Conservation (phyloP, 768 basidiomycete genomes). For the Lepiota brunneoincarnata region DNA sequence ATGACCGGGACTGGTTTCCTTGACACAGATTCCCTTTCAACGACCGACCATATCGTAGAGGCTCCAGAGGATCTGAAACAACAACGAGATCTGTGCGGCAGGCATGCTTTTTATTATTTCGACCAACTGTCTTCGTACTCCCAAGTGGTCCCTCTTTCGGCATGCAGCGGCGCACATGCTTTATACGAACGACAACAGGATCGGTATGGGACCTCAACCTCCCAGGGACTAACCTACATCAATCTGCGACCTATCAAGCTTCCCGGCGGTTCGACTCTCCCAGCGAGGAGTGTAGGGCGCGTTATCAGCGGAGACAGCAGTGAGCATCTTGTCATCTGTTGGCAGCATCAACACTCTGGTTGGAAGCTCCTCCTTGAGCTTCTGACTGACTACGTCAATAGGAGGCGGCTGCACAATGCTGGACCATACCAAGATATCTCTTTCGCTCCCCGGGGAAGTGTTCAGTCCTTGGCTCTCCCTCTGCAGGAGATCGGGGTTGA, state of each 20-base stretch:
- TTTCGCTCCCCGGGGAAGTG: slow-evolving; percentile 43
- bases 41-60: slow-evolving; percentile 38
- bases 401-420: slow-evolving; percentile 41
- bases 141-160: slow-evolving; percentile 61
- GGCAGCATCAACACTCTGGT: slow-evolving; percentile 81
- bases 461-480: slow-evolving; percentile 34
- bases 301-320: slow-evolving; percentile 71
- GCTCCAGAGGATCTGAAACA: slow-evolving; percentile 30
- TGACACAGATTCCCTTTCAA: slow-evolving; percentile 67
- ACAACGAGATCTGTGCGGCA: slow-evolving; percentile 53
- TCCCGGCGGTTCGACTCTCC: slow-evolving; percentile 74
- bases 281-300: slow-evolving; percentile 62
- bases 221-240: slow-evolving; percentile 52
- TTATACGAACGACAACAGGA: slow-evolving; percentile 69
- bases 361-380: slow-evolving; percentile 87
- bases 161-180: slow-evolving; percentile 65
- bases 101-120: slow-evolving; percentile 76
- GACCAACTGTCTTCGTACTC: slow-evolving; percentile 70
- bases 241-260: slow-evolving; percentile 67
- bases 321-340: slow-evolving; percentile 69
- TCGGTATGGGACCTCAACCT: slow-evolving; percentile 46
- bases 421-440: slow-evolving; percentile 50
- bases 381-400: slow-evolving; percentile 71
- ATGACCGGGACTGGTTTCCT: slow-evolving; percentile 78
- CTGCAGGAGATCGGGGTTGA: slow-evolving; percentile 68